Evolutionary conservation across 768 basidiomycete genomes (phyloP).

Genomic region (Tricholoma furcatifolium): DNA sequence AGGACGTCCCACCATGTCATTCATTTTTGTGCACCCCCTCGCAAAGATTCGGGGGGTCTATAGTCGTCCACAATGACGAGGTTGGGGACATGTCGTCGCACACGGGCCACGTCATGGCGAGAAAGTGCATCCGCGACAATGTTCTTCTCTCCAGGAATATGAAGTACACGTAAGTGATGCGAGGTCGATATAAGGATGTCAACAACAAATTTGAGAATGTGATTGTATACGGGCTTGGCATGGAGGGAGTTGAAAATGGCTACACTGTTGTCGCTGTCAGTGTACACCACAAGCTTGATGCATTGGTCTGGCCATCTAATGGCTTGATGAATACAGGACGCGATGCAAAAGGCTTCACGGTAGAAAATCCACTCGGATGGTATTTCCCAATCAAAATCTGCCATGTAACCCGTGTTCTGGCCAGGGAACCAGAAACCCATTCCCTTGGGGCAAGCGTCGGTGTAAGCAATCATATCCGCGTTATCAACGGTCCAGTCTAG

Average conservation of each 20-base stretch:
- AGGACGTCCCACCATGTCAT: too few species aligned
- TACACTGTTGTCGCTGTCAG: conserved; percentile 28
- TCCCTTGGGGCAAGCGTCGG: conserved; percentile 21
- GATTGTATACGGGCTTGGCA: conserved; percentile 22
- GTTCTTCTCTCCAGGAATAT: neutral
- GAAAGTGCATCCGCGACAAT: neutral
- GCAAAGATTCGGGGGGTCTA: neutral
- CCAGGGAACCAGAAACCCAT: conserved; percentile 24
- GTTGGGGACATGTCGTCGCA: neutral
- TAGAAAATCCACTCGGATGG: too few species aligned
- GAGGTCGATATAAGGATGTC: conserved; percentile 3
- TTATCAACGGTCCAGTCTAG: conserved; percentile 13
- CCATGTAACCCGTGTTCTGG: neutral
- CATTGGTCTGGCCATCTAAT: too few species aligned
- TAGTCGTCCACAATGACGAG: neutral
- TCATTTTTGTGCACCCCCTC: too few species aligned
- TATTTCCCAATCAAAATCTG: too few species aligned
- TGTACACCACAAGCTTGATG: conserved; percentile 21
- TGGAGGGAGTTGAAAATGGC: conserved; percentile 26
- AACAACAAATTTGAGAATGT: conserved; percentile 21
- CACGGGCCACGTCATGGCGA: neutral
- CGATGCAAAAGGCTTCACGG: too few species aligned
- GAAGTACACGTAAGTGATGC: neutral
- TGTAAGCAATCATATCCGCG: conserved; percentile 16
- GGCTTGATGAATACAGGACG: too few species aligned